Evolutionary conservation across 208 protist genomes (phyloP), one percentile per base, ranked within the genome.

Genomic region (Novymonas esmeraldas): DNA sequence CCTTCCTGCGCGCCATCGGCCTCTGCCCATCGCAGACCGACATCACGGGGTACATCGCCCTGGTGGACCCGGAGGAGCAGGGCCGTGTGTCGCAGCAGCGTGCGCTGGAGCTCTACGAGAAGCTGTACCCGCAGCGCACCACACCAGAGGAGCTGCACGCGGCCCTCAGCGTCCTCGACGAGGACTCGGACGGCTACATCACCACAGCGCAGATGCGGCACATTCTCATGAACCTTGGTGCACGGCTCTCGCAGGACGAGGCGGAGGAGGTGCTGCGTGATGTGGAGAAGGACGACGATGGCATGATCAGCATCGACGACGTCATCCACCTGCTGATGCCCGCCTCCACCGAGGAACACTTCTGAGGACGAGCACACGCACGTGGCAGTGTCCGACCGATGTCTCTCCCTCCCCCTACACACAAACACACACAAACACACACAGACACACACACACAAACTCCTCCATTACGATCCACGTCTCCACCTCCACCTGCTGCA

Each of bases 1-100:
- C 94, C 36, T 97, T 99, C 28, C 99, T 99, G 95, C 95, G 99
- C 49, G 98, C 98, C 13, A 84, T 99, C 16, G 99, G 99, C 18
- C 88, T 98, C 62, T 99, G 98, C 84, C 98, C 98, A 24, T 95
- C 96, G 4, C 83, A 97, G 65, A 91, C 87, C 26, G 98, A 99
- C 77, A 76, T 99, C 24, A 85, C 90, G 46, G 92, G 98, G 45
- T 97, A 99, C 82, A 92, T 98, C 46, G 93, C 96, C 29, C 84
- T 99, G 31, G 93, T 99, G 2, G 98, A 99, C 73, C 85, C 94
- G 6, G 95, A 99, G 64, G 86, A 87, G 44, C 95, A 85, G 65
- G 98, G 98, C 54, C 88, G 81, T 29, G 97, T 99, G 55, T 90
- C 94, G 49, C 97, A 98, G 60, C 81, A 88, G 28, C 87, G 99